Evolutionary conservation across 2,329 filamentous ascomycete species (phyloP).

Genomic region (Ceratocystis harringtonii): DNA sequence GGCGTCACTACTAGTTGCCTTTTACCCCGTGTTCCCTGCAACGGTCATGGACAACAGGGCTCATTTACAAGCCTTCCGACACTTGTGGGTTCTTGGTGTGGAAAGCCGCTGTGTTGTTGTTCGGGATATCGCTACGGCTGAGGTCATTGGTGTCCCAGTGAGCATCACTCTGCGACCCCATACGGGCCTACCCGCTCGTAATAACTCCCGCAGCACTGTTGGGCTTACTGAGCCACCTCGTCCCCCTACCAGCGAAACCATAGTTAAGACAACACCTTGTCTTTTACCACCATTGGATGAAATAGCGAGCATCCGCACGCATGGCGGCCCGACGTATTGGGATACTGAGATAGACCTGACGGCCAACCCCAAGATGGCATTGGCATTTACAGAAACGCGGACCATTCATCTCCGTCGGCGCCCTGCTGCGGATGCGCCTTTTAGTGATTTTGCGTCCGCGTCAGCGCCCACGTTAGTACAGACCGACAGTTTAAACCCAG

Average conservation of each 20-base stretch:
- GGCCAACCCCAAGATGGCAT: conserved; percentile 43
- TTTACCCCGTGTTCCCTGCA: conserved; percentile 85
- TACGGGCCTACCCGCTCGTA: conserved; percentile 18
- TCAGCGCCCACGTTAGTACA: neutral
- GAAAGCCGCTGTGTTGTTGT: conserved; percentile 80
- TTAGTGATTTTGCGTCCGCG: conserved; percentile 25
- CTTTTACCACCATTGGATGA: conserved; percentile 49
- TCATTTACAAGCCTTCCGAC: conserved; percentile 88
- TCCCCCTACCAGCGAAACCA: neutral
- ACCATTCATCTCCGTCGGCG: conserved; percentile 60
- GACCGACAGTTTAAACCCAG: neutral
- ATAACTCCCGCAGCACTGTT: neutral
- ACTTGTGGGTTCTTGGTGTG: conserved; percentile 90
- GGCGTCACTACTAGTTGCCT: conserved; percentile 71
- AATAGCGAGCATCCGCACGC: conserved; percentile 44
- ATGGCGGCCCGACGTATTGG: conserved; percentile 58
- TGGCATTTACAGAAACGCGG: conserved; percentile 51
- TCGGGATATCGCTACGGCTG: conserved; percentile 70
- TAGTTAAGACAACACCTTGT: conserved; percentile 39
- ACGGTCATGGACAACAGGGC: conserved; percentile 86
- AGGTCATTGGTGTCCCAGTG: conserved; percentile 61
- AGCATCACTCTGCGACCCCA: conserved; percentile 42
- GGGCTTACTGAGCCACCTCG: conserved; percentile 21
- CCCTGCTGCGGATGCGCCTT: conserved; percentile 51
- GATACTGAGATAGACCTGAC: conserved; percentile 63